These are phyloP conservation scores for Dichotomopilus funicola DNA, from an alignment of 2,329 filamentous ascomycete genomes.

Conservation along the genomic window DNA sequence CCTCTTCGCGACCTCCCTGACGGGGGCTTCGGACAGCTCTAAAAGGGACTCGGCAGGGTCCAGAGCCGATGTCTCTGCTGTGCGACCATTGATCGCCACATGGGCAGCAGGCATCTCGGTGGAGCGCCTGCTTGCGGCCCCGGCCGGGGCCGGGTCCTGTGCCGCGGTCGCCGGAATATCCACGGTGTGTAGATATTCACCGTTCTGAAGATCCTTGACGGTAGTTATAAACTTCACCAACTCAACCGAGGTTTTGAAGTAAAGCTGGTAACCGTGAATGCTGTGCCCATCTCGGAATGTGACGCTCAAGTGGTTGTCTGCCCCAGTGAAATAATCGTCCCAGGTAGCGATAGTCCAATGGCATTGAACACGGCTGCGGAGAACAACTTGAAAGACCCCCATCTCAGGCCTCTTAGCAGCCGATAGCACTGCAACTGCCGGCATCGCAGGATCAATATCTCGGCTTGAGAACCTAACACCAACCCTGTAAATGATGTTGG, in stretches of 20 bases:
- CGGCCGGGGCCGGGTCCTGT: too few species aligned
- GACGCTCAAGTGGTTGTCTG: not conserved
- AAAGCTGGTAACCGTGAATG: conserved; percentile 5
- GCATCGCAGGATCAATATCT: not conserved
- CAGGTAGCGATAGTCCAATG: conserved; percentile 12
- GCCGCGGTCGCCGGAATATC: not conserved
- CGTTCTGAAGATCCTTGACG: not conserved
- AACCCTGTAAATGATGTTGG: not conserved
- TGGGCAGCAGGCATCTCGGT: too few species aligned
- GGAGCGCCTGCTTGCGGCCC: too few species aligned
- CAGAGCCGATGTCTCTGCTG: too few species aligned
- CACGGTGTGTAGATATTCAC: not conserved
- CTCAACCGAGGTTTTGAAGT: not conserved
- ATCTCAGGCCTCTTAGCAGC: not conserved
- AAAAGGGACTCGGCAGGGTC: too few species aligned
- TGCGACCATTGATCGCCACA: too few species aligned
- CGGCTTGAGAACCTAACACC: not conserved
- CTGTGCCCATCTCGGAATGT: not conserved
- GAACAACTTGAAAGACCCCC: conserved; percentile 6
- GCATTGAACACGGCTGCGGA: conserved; percentile 1
- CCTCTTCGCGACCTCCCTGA: too few species aligned
- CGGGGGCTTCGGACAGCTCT: too few species aligned
- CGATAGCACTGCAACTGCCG: conserved; percentile 8
- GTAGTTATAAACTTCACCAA: conserved; percentile 1
- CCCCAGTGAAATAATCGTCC: conserved; percentile 8